Conservation (phyloP, 139 green algal species). For the Coelastrella sp. region DNA sequence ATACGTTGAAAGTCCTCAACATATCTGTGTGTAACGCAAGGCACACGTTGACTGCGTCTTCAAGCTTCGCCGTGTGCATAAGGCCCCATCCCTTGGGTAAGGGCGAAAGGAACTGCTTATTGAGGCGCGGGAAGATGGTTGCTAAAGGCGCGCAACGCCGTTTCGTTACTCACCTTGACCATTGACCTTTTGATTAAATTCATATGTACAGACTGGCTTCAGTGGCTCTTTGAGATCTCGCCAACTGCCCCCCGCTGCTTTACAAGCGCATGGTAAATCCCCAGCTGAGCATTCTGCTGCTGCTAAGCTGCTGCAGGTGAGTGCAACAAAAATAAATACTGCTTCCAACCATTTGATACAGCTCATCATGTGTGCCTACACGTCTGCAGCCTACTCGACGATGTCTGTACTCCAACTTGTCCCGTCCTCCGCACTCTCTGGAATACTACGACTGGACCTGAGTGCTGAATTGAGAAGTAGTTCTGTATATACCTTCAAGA, state of each 20-base stretch:
- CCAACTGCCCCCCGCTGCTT: slow-evolving; percentile 10
- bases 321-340: not conserved
- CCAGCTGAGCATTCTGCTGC: slow-evolving; percentile 7
- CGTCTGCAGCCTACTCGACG: no score
- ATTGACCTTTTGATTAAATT: slow-evolving; percentile 32
- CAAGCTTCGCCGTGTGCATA: not conserved
- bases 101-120: no score
- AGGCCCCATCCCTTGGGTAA: not conserved
- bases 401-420: no score
- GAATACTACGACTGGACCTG: no score
- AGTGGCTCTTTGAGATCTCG: slow-evolving; percentile 25
- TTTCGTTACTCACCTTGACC: not conserved
- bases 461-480: no score
- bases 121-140: no score
- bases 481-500: no score
- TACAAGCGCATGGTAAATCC: slow-evolving; percentile 30
- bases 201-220: slow-evolving; percentile 15
- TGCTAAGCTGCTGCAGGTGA: not conserved
- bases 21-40: not conserved
- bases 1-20: slow-evolving; percentile 35
- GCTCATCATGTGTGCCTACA: no score
- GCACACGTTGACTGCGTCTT: not conserved
- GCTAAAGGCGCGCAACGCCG: no score
- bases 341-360: no score
- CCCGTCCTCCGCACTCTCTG: no score